Evolutionary conservation across 805 yeast species (phyloP), one percentile per base, ranked within the genome.

Genomic region (Monosporozyma yasuniensis): DNA sequence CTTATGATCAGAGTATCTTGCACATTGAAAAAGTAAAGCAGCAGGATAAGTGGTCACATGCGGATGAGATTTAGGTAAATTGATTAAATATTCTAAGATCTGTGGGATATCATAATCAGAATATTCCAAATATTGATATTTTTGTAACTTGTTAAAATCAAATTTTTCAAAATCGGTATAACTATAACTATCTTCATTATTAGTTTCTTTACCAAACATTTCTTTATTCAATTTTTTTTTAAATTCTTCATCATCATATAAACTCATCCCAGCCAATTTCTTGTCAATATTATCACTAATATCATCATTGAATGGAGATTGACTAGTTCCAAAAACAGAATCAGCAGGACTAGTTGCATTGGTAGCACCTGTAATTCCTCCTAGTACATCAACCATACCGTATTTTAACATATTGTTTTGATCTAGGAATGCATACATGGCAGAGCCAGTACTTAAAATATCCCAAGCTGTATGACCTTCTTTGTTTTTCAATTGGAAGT

Each of bases 81-180:
- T 70, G 21, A 87, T 65, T 16, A 90, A 78, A 47, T 77, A 67
- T 50, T 76, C 72, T 23, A 89, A 71, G 42, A 90, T 80, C 59
- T 85, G 89, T 0, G 96, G 95, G 30, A 86, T 81, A 22, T 71
- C 73, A 55, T 79, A 73, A 59, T 84, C 89, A 16, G 77, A 71
- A 57, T 81, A 82, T 54, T 76, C 77, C 44, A 84, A 71, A 58
- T 66, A 84, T 62, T 84, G 86, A 42, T 79, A 80, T 14, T 78
- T 77, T 4, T 76, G 47, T 12, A 83, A 63, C 52, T 69, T 74
- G 39, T 72, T 76, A 61, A 80, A 84, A 53, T 83, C 80, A 58
- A 82, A 84, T 9, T 53, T 50, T 10, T 49, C 51, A 14, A 39
- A 22, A 22, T 47, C 49, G 19, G 37, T 39, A 25, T 18, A 47